Conservation (phyloP, 257 asterid species). For the Ballota nigra region DNA sequence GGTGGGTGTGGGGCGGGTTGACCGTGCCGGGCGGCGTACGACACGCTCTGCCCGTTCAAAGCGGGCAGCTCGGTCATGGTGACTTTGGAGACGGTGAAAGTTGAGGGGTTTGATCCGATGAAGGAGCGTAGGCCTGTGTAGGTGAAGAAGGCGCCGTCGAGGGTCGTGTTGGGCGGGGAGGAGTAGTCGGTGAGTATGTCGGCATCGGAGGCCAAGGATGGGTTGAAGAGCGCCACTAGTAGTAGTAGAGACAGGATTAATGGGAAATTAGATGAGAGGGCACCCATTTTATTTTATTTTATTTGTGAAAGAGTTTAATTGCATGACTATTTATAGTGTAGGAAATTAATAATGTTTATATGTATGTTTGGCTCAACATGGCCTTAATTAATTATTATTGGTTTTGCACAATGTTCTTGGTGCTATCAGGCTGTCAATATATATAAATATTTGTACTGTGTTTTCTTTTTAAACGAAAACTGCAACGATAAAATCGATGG, state of each 20-base stretch:
- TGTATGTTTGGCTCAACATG: too few relatives aligned
- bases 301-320: too few relatives aligned
- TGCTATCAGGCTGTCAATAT: too few relatives aligned
- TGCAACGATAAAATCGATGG: background rate
- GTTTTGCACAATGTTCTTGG: too few relatives aligned
- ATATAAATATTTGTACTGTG: too few relatives aligned
- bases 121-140: slow-evolving; percentile 38
- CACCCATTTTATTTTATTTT: too few relatives aligned
- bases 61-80: slow-evolving; percentile 34
- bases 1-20: slow-evolving; percentile 55
- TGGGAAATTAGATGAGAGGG: background rate
- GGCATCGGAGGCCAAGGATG: too few relatives aligned
- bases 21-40: slow-evolving; percentile 38
- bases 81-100: slow-evolving; percentile 32
- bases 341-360: too few relatives aligned
- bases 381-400: too few relatives aligned
- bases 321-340: too few relatives aligned
- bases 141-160: slow-evolving; percentile 25
- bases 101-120: slow-evolving; percentile 16
- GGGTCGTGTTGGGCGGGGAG: slow-evolving; percentile 24
- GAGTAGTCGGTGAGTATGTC: slow-evolving; percentile 42
- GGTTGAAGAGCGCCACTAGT: too few relatives aligned
- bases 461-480: too few relatives aligned
- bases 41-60: slow-evolving; percentile 45
- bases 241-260: background rate